Evolutionary conservation across 768 basidiomycete genomes (phyloP), one percentile per base, ranked within the genome.

Genomic region (Naematelia aurantialba): DNA sequence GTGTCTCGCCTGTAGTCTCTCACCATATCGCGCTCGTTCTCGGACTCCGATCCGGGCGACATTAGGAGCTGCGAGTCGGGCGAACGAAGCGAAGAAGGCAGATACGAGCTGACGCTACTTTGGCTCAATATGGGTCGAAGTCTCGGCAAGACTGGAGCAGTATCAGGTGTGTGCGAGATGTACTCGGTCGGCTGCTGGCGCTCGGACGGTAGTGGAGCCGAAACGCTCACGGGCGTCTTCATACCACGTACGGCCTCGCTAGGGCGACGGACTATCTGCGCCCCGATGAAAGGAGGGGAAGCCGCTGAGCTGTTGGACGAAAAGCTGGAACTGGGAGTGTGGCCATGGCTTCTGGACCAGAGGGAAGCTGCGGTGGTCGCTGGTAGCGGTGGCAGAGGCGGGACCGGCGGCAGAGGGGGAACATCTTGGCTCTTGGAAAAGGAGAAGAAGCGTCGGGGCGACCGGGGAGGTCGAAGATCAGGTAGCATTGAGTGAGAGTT

Each of bases 371-470:
- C 3, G 50, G 50, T 59, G 58, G 19, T 19, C 21, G 11, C 25
- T 50, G n/a, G 29, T 8, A 30, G 21, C 45, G 55, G 45, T 8
- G 24, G 55, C 13, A 29, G 51, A 19, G 63, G 24, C 19, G 56
- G 46, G 14, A 58, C 24, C 13, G 57, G 61, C 22, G 61, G 60
- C 5, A 39, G 39, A 52, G 50, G 13, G 55, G 44, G 45, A 24
- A 10, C 29, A 49, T 13, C 26, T 34, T 46, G 24, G 25, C 46
- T 48, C 21, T 12, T n/a, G 26, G 51, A 19, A 48, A 54, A 59
- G 31, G 59, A 25, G 31, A 66, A 66, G 45, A 66, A 62, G 45
- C 65, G 49, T 54, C 58, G 58, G 25, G 65, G 65, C 2, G 65
- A 66, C 52, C 62, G 62, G 8, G 58, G 58, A 39, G 54, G 42